These are phyloP conservation scores for Cylindrotheca closterium DNA, from an alignment of 108 stramenopile species.

Conservation along the genomic window DNA sequence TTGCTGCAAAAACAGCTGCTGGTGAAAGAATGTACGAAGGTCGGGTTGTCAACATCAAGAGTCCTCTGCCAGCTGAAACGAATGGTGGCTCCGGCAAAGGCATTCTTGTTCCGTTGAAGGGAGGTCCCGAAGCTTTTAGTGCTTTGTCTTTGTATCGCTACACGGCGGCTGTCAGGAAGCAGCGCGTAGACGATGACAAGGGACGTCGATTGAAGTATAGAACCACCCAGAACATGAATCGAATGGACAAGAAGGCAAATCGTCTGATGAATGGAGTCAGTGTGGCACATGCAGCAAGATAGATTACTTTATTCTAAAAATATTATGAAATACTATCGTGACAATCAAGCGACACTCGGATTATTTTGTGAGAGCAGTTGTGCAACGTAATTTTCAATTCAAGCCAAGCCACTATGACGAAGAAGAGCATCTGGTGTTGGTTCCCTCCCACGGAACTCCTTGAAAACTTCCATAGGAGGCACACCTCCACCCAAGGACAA, in stretches of 20 bases:
- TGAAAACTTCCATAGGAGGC: slow-evolving; percentile 91
- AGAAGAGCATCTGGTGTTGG: slow-evolving; percentile 94
- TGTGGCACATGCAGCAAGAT: slow-evolving; percentile 74
- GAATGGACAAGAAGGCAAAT: slow-evolving; percentile 89
- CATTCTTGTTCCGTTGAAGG: slow-evolving; percentile 46
- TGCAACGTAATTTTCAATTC: slow-evolving; percentile 11
- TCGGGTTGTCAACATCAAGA: slow-evolving; percentile 53
- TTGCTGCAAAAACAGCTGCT: slow-evolving; percentile 68
- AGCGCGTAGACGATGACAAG: slow-evolving; percentile 61
- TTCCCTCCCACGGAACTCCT: slow-evolving; percentile 93
- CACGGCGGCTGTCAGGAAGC: slow-evolving; percentile 78
- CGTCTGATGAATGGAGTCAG: slow-evolving; percentile 75
- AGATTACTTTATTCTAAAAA: slow-evolving; percentile 17
- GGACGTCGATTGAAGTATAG: slow-evolving; percentile 50
- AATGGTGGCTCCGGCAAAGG: slow-evolving; percentile 54
- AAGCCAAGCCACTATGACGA: slow-evolving; percentile 94
- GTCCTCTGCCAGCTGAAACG: slow-evolving; percentile 14
- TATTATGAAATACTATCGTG: not conserved
- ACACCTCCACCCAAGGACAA: slow-evolving; percentile 89
- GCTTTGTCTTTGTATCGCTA: slow-evolving; percentile 83
- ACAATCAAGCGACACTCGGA: not conserved
- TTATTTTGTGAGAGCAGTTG: not conserved
- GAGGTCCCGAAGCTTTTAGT: slow-evolving; percentile 54
- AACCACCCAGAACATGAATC: slow-evolving; percentile 66
- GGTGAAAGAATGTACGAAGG: slow-evolving; percentile 78